Conservation (phyloP, 2,329 filamentous ascomycete genomes). For the Epichloe sp. region DNA sequence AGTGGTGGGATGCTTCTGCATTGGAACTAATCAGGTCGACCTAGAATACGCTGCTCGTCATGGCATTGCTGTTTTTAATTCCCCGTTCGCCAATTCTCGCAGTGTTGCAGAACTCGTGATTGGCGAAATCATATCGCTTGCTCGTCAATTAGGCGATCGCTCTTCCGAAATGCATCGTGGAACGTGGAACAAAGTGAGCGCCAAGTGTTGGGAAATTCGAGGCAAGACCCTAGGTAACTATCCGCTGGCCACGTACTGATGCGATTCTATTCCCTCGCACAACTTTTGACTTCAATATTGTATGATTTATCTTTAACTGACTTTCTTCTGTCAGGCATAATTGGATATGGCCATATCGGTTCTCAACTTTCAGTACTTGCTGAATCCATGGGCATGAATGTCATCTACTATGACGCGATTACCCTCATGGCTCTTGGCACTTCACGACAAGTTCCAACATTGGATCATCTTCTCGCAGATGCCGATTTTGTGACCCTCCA, state of each 20-base stretch:
- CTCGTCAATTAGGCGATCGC: conserved; percentile 84
- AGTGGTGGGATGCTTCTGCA: conserved; percentile 96
- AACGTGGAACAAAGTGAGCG: conserved; percentile 96
- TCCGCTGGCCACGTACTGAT: background rate
- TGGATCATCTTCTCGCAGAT: conserved; percentile 62
- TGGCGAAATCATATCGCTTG: conserved; percentile 80
- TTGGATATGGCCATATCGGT: conserved; percentile 96
- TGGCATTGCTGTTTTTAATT: conserved; percentile 97
- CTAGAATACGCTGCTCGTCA: conserved; percentile 68
- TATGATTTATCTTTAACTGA: background rate
- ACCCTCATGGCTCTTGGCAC: conserved; percentile 92
- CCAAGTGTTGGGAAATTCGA: conserved; percentile 93
- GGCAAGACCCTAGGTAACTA: conserved; percentile 79
- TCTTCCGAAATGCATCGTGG: conserved; percentile 89
- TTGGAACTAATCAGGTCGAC: conserved; percentile 92
- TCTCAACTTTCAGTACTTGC: conserved; percentile 90
- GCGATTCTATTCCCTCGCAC: background rate
- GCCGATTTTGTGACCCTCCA: conserved; percentile 92
- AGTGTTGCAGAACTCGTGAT: conserved; percentile 96
- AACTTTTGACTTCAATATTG: background rate
- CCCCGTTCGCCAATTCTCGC: conserved; percentile 93
- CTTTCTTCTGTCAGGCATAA: conserved; percentile 48
- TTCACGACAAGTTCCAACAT: conserved; percentile 64
- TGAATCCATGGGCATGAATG: conserved; percentile 94
- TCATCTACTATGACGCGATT: conserved; percentile 93